These are phyloP conservation scores for Auricularia cornea DNA, from an alignment of 768 basidiomycete species.

Conservation along the genomic window DNA sequence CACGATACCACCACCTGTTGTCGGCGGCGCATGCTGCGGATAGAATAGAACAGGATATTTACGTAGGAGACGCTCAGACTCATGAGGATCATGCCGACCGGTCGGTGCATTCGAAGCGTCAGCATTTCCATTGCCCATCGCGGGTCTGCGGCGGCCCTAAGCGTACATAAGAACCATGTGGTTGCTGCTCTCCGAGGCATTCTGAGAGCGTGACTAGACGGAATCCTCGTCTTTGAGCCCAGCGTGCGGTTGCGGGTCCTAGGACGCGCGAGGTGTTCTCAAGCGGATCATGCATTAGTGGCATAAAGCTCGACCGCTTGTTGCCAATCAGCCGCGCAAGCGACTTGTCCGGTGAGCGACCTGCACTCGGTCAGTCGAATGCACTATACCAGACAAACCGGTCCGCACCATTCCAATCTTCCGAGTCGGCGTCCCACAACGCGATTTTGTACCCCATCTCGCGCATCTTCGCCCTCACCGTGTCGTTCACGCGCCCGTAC, in stretches of 20 bases:
- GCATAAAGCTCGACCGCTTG: neutral
- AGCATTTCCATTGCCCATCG: neutral
- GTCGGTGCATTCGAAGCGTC: neutral
- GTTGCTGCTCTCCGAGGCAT: neutral
- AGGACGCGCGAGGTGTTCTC: neutral
- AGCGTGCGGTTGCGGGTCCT: neutral
- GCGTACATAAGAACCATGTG: neutral
- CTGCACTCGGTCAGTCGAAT: too few species aligned
- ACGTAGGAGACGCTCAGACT: too few species aligned
- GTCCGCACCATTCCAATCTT: constrained; percentile 1
- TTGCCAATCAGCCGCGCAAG: neutral
- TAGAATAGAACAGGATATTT: too few species aligned
- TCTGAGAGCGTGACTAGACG: neutral
- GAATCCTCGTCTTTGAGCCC: neutral
- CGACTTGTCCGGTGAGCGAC: neutral
- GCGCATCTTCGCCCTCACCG: neutral
- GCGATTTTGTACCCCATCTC: neutral
- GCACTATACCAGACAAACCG: neutral
- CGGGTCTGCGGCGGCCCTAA: neutral
- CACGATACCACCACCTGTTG: too few species aligned
- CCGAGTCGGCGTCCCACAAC: neutral
- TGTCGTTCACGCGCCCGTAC: neutral
- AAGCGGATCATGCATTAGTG: neutral
- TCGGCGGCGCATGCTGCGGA: too few species aligned
- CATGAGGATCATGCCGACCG: too few species aligned